Evolutionary conservation across 1,284 basidiomycete genomes (phyloP).

Genomic region (Jaminaea rosea): DNA sequence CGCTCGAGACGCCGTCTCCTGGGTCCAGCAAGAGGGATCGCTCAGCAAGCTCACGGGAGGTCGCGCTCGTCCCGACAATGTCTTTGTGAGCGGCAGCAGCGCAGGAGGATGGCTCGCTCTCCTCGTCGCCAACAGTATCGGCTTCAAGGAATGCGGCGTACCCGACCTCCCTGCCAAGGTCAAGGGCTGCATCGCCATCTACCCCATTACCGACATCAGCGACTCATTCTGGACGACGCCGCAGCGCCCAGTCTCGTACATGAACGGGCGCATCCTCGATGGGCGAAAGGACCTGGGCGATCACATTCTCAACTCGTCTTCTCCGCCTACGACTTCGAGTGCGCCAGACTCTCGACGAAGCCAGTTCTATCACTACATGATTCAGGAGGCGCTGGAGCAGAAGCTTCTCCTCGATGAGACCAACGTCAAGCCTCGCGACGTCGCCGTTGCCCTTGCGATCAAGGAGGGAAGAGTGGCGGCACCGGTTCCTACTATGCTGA

Average conservation of each 20-base stretch:
- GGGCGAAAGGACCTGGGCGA: conserved; percentile 15
- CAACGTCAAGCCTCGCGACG: conserved; percentile 13
- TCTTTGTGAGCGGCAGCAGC: conserved; percentile 19
- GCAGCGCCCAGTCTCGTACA: conserved; percentile 28
- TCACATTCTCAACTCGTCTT: conserved; percentile 16
- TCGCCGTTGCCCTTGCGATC: conserved; percentile 20
- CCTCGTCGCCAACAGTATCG: conserved; percentile 16
- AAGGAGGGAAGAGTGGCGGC: conserved; percentile 8
- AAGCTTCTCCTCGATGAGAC: conserved; percentile 30
- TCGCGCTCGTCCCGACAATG: conserved; percentile 14
- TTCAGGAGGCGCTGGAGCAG: conserved; percentile 4
- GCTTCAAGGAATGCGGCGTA: conserved; percentile 21
- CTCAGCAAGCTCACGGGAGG: neutral
- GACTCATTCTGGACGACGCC: conserved; percentile 27
- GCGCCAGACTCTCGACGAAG: conserved; percentile 5
- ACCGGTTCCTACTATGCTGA: conserved; percentile 22
- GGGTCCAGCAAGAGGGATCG: conserved; percentile 1
- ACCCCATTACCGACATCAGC: conserved; percentile 28
- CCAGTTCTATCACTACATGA: conserved; percentile 29
- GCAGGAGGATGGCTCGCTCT: conserved; percentile 35
- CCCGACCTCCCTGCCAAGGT: neutral
- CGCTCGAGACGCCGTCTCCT: conserved; percentile 12
- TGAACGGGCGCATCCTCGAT: conserved; percentile 13
- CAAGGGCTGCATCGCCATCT: conserved; percentile 19
- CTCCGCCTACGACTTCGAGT: conserved; percentile 4